phyloP scores from a whole-genome alignment of 768 basidiomycete species.

The Mycena galopus region DNA sequence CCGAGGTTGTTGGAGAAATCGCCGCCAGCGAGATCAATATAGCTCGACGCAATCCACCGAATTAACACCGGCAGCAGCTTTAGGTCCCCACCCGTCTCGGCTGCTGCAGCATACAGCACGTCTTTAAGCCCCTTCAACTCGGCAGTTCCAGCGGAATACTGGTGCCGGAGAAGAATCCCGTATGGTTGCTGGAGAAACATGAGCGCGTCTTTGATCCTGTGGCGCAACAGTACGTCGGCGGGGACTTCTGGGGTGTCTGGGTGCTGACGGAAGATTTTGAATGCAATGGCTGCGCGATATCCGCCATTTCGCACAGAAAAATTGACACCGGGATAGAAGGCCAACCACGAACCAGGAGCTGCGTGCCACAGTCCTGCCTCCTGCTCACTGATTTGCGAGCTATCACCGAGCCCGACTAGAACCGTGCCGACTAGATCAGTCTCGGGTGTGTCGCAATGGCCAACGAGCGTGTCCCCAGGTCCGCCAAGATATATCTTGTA shows the following conservation, averaged over 20 bases:
- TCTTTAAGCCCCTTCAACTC: conserved; percentile 43
- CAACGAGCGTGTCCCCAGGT: conserved; percentile 43
- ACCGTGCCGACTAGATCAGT: conserved; percentile 48
- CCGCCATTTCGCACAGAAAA: conserved; percentile 37
- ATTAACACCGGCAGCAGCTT: conserved; percentile 35
- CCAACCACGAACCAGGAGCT: conserved; percentile 39
- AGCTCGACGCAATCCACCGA: conserved; percentile 29
- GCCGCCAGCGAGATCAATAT: neutral
- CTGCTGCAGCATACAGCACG: conserved; percentile 32
- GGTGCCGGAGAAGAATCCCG: conserved; percentile 44
- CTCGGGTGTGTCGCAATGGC: conserved; percentile 46
- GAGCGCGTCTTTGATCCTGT: conserved; percentile 23
- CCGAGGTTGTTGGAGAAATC: neutral
- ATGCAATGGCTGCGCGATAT: conserved; percentile 46
- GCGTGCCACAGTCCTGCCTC: neutral
- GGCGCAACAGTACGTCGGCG: neutral
- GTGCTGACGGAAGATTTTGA: conserved; percentile 45
- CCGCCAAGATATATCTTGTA: conserved; percentile 52
- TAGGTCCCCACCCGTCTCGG: conserved; percentile 17
- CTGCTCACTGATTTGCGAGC: neutral
- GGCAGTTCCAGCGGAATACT: conserved; percentile 42
- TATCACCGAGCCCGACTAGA: conserved; percentile 47
- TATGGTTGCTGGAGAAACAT: conserved; percentile 32
- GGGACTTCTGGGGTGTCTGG: conserved; percentile 12
- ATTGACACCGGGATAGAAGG: conserved; percentile 49